These are phyloP conservation scores for Yamadazyma sp. DNA, from an alignment of 1,139 yeast species.

Conservation along the genomic window DNA sequence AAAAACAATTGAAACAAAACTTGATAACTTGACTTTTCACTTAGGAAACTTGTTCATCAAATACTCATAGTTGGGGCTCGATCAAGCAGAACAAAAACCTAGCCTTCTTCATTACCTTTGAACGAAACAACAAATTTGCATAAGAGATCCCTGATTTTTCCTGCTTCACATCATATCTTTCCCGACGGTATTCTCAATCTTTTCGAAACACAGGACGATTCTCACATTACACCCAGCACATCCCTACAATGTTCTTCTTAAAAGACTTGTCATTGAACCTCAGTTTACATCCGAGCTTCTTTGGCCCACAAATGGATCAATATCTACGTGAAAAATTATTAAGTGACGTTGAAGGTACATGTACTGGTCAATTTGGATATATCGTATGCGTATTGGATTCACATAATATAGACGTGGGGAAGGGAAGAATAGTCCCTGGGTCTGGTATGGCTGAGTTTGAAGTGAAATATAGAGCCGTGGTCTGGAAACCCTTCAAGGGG, in stretches of 20 bases:
- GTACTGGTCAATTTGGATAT: conserved; percentile 98
- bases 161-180: not conserved
- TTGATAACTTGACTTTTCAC: conserved; percentile 1
- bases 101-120: not conserved
- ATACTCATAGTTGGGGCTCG: not conserved
- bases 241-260: conserved; percentile 41
- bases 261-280: conserved; percentile 90
- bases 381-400: conserved; percentile 95
- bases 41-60: conserved; percentile 1
- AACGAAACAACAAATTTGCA: conserved; percentile 1
- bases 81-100: not conserved
- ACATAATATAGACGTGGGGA: conserved; percentile 92
- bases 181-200: not conserved
- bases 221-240: not conserved
- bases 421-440: conserved; percentile 88
- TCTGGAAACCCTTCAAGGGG: conserved; percentile 98
- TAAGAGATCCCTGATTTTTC: not conserved
- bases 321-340: conserved; percentile 84
- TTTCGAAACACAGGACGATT: not conserved
- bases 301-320: conserved; percentile 97
- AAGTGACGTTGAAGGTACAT: conserved; percentile 97
- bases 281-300: conserved; percentile 94
- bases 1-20: not conserved
- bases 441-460: conserved; percentile 94
- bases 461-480: conserved; percentile 94